Evolutionary conservation across 2,329 filamentous ascomycete species (phyloP).

Genomic region (Arthroderma sp.): DNA sequence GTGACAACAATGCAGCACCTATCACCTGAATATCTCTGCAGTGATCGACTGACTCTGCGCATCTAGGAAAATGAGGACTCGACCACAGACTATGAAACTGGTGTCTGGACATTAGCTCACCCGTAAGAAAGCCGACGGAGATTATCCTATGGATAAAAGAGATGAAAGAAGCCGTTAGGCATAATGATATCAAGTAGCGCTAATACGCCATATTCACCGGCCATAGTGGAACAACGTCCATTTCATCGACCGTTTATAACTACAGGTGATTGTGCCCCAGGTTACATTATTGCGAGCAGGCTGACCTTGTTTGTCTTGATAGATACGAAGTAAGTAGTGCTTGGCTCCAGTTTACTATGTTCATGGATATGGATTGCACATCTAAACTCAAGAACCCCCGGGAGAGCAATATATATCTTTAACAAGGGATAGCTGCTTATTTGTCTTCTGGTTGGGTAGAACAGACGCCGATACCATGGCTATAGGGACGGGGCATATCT

Average conservation of each 20-base stretch:
- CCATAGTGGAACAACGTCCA: conserved; percentile 8
- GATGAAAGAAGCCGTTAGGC: no score
- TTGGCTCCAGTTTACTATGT: not conserved
- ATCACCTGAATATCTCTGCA: not conserved
- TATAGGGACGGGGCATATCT: conserved; percentile 13
- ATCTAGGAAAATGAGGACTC: not conserved
- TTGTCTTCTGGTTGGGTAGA: conserved; percentile 3
- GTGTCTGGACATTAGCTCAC: not conserved
- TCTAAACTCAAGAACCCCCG: not conserved
- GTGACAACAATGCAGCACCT: not conserved
- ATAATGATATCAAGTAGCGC: not conserved
- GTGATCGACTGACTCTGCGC: not conserved
- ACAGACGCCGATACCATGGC: conserved; percentile 13
- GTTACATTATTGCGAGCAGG: not conserved
- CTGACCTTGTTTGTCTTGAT: not conserved
- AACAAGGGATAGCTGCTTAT: not conserved
- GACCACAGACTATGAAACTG: not conserved
- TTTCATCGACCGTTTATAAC: conserved; percentile 12
- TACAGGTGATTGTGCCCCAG: conserved; percentile 6
- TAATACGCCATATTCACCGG: not conserved
- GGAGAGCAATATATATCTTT: not conserved
- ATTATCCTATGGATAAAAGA: not conserved
- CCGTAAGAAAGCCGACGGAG: not conserved
- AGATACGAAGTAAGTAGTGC: not conserved
- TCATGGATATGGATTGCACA: not conserved